These are phyloP conservation scores for Syzygium malaccense DNA, from an alignment of 441 rosid genomes.

Conservation along the genomic window DNA sequence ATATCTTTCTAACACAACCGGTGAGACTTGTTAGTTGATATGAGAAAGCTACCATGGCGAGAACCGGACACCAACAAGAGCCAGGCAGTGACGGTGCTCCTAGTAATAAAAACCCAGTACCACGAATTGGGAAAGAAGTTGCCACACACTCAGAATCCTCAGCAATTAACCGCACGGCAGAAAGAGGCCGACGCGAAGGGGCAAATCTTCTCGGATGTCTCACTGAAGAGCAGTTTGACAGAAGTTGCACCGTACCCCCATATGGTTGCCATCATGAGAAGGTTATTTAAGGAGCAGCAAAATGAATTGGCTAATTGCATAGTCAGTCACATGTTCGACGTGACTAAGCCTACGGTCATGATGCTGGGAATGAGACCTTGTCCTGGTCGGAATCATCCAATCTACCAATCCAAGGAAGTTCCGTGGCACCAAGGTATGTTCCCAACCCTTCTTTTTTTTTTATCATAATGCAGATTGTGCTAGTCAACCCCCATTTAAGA, in stretches of 20 bases:
- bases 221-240: background rate
- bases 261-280: background rate
- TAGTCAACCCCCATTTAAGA: background rate
- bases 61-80: background rate
- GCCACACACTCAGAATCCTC: background rate
- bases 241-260: background rate
- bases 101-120: background rate
- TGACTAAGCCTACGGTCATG: background rate
- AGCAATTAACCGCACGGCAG: background rate
- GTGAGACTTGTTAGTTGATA: background rate
- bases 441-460: background rate
- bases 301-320: background rate
- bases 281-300: background rate
- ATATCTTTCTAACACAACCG: background rate
- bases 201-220: background rate
- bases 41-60: background rate
- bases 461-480: background rate
- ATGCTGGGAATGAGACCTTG: background rate
- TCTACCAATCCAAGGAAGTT: background rate
- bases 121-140: background rate
- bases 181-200: background rate
- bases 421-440: background rate
- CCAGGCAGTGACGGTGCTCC: background rate
- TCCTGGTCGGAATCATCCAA: background rate
- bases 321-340: background rate